Evolutionary conservation across 208 protist genomes (phyloP).

Genomic region (Blechomonas ayalai): DNA sequence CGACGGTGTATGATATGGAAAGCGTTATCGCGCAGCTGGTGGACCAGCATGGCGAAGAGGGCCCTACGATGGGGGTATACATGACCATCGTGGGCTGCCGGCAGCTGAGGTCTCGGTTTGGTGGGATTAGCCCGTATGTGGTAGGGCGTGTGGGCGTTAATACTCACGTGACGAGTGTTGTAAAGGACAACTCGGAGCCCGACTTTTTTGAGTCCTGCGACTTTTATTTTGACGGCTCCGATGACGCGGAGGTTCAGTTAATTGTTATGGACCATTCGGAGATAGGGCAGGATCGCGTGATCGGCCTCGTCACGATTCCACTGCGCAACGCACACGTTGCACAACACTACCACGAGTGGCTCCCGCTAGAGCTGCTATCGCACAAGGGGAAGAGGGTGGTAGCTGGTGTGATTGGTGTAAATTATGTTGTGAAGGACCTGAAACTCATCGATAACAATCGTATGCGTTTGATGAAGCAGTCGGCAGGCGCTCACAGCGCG

Average conservation of each 20-base stretch:
- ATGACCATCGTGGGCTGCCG: conserved; percentile 72
- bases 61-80: conserved; percentile 61
- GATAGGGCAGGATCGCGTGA: conserved; percentile 42
- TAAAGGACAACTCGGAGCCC: conserved; percentile 54
- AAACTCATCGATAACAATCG: conserved; percentile 52
- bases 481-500: neutral
- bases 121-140: conserved; percentile 63
- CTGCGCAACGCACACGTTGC: conserved; percentile 27
- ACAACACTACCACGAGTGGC: conserved; percentile 59
- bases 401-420: conserved; percentile 63
- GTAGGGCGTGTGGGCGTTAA: conserved; percentile 65
- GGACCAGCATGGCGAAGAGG: conserved; percentile 52
- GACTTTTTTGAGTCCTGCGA: conserved; percentile 84
- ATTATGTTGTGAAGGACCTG: conserved; percentile 62
- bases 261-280: conserved; percentile 79
- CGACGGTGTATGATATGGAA: conserved; percentile 80
- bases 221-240: conserved; percentile 51
- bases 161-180: conserved; percentile 54
- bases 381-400: conserved; percentile 9
- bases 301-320: conserved; percentile 54
- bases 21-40: conserved; percentile 66
- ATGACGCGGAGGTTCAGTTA: conserved; percentile 37
- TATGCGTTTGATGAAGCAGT: conserved; percentile 17
- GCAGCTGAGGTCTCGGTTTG: conserved; percentile 35
- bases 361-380: conserved; percentile 34